Percentiles rank a stretch among this genome's conserved stretches.
phyloP scores from a whole-genome alignment of 169 alveolate species.

The Plasmodium vivax region DNA sequence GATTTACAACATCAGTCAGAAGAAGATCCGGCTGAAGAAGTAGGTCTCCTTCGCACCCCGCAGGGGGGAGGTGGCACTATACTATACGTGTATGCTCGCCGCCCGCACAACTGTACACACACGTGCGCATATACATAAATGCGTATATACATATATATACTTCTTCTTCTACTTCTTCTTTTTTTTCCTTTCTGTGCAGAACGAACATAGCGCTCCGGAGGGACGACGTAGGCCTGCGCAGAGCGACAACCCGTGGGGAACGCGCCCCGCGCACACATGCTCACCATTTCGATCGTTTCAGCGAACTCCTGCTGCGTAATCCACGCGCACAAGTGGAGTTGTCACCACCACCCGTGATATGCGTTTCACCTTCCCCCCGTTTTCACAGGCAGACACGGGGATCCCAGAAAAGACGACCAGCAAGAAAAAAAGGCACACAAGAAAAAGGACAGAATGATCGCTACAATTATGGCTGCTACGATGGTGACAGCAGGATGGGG shows the following conservation, averaged over 20 bases:
- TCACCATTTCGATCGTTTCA: not conserved
- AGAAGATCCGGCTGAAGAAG: constrained; percentile 63
- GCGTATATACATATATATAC: not conserved
- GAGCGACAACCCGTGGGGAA: not conserved
- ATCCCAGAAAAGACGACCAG: not conserved
- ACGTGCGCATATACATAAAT: not conserved
- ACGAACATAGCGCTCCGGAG: constrained; percentile 13
- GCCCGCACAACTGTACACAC: not conserved
- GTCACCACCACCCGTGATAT: not conserved
- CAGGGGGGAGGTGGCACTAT: not conserved
- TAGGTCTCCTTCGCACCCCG: not conserved
- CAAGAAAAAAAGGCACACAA: not conserved
- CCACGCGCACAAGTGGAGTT: not conserved
- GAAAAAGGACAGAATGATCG: not conserved
- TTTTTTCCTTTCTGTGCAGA: constrained; percentile 9
- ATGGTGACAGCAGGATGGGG: not conserved
- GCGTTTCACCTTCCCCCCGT: not conserved
- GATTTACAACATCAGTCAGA: constrained; percentile 23
- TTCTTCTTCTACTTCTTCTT: not conserved
- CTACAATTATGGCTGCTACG: not conserved
- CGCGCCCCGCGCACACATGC: not conserved
- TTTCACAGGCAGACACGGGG: not conserved
- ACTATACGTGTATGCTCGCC: not conserved
- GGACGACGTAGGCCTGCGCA: constrained; percentile 17
- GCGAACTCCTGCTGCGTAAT: not conserved